Base-by-base conservation (phyloP, 106 monocot species). In the Apostasia shenzhenica region DNA sequence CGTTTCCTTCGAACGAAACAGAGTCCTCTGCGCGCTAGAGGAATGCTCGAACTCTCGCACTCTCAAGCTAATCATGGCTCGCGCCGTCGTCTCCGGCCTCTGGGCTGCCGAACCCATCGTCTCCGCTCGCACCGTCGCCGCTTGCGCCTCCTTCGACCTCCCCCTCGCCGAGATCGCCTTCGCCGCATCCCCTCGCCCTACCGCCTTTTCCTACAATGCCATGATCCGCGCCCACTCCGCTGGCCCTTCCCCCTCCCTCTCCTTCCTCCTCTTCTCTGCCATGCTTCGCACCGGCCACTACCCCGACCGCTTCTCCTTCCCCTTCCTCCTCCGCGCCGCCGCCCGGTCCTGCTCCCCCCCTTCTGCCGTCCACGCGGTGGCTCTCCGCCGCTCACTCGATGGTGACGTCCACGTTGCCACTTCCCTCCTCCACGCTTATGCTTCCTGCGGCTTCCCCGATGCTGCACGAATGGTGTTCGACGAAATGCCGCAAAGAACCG, bases 391-490 rank as follows among this genome's bases (percentile, higher is more conserved):
- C 45, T 57, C 46, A 3, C 67, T 57, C 12, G 55, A 58, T 49
- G 69, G 62, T 41, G 78, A 81, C 72, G 59, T 61, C 5, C 70
- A 72, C 55, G 61, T 85, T 42, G 66, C 57, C 37, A 75, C 85
- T 43, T 68, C 78, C 56, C 63, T 82, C 38, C 72, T 76, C 45
- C 76, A 72, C 54, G 69, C 89, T 54, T 67, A 59, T 50, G 75
- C 72, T 9, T 60, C 61, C 42, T 79, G 73, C 64, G 71, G 81
- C 37, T 59, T 81, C 10, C 61, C 48, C 40, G 71, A 56, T 3
- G 57, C 48, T 11, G 85, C 85, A 2, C 74, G 53, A 9, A 14
- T 44, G 5, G 66, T 68, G 67, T 89, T 89, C 58, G 72, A 82
- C 37, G 62, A 51, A 40, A 85, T 80, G 55, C 68, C 77, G 0